Percentiles rank a stretch among this genome's conserved stretches.
Conservation (phyloP, 2,329 filamentous ascomycete genomes). For the Acrocalymma vagum region DNA sequence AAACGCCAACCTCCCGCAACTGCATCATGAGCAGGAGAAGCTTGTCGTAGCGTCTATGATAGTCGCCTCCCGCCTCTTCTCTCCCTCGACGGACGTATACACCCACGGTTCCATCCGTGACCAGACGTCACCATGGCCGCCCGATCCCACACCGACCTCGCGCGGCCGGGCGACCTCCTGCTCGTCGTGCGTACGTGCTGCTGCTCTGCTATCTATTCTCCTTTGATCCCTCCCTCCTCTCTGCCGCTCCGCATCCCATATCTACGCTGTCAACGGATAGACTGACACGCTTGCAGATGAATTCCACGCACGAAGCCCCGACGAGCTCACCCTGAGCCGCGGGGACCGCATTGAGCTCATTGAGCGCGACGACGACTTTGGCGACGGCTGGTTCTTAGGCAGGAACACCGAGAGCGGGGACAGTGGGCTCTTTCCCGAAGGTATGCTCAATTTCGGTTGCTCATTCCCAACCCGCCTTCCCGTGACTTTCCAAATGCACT, state of each 20-base stretch:
- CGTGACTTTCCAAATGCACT: constrained; percentile 4
- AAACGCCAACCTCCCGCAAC: constrained; percentile 17
- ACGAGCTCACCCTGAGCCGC: constrained; percentile 88
- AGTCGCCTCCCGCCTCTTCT: constrained; percentile 9
- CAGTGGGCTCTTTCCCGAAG: constrained; percentile 84
- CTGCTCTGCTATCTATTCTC: not conserved
- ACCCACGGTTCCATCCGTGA: constrained; percentile 6
- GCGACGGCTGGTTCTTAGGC: constrained; percentile 85
- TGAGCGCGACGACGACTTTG: constrained; percentile 87
- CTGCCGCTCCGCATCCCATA: not conserved
- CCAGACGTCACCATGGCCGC: constrained; percentile 35
- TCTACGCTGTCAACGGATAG: no score
- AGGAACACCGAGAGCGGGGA: constrained; percentile 76
- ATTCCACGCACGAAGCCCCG: constrained; percentile 88
- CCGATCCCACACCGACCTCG: constrained; percentile 52
- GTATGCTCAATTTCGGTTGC: constrained; percentile 55
- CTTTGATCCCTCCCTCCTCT: not conserved
- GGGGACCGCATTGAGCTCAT: constrained; percentile 85
- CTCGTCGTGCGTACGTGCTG: constrained; percentile 74
- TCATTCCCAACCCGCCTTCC: not conserved
- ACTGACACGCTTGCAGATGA: constrained; percentile 69
- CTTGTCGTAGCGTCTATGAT: constrained; percentile 18
- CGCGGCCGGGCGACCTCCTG: constrained; percentile 72
- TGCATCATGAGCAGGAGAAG: constrained; percentile 23
- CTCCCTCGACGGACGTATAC: constrained; percentile 3